phyloP scores from a whole-genome alignment of 1,284 basidiomycete species.

The Malassezia japonica region DNA sequence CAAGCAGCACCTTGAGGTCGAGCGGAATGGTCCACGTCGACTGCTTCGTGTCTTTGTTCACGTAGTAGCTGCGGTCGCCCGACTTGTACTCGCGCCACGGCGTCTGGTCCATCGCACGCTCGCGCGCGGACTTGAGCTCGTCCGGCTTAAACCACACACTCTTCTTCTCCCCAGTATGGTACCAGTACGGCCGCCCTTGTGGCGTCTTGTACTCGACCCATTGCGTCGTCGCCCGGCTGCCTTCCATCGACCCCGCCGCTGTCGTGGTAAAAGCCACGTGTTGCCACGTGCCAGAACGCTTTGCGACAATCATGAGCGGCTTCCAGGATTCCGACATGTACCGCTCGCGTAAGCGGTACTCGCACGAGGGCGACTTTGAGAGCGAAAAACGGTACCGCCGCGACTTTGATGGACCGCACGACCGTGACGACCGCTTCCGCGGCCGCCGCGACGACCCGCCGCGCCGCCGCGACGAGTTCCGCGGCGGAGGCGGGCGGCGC shows the following conservation, averaged over 20 bases:
- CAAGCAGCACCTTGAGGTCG: conserved; percentile 36
- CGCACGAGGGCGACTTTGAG: conserved; percentile 22
- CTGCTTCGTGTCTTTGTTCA: conserved; percentile 42
- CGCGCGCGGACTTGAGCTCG: conserved; percentile 43
- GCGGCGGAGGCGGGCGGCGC: conserved; percentile 51
- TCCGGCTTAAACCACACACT: conserved; percentile 47
- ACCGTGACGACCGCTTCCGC: conserved; percentile 11
- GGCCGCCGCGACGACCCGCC: conserved; percentile 49
- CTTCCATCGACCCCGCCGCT: not conserved
- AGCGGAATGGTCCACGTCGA: conserved; percentile 40
- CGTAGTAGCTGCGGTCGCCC: conserved; percentile 44
- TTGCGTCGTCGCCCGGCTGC: not conserved
- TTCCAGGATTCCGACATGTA: not conserved
- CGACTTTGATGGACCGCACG: conserved; percentile 1
- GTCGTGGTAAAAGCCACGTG: not conserved
- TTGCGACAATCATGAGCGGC: not conserved
- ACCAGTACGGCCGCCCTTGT: conserved; percentile 43
- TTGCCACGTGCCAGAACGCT: not conserved
- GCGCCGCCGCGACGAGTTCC: conserved; percentile 47
- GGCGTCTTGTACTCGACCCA: conserved; percentile 36
- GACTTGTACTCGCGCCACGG: conserved; percentile 47
- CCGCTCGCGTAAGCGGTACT: conserved; percentile 8
- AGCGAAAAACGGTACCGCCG: conserved; percentile 13
- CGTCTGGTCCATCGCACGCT: conserved; percentile 37
- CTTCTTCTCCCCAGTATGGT: conserved; percentile 32